Percentiles rank a stretch among this genome's conserved stretches.
Evolutionary conservation across 768 basidiomycete species (phyloP).

Genomic region (Stropharia rugosoannulata): DNA sequence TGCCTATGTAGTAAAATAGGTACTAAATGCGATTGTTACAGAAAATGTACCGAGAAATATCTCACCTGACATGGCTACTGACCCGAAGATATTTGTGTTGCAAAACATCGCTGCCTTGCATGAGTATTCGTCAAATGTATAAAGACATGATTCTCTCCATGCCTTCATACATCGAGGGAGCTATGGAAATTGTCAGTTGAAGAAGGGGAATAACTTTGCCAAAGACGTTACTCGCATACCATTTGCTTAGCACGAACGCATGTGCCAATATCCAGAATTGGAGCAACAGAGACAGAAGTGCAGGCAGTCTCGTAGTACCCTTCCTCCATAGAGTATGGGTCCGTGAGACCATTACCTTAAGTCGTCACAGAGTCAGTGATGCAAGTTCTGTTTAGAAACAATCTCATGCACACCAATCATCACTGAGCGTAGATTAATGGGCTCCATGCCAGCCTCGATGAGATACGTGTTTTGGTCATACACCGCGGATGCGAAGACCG

Average conservation of each 20-base stretch:
- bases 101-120: too few species aligned
- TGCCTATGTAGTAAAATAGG: conserved; percentile 20
- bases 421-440: conserved; percentile 69
- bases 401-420: conserved; percentile 54
- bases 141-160: too few species aligned
- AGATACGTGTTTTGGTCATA: conserved; percentile 68
- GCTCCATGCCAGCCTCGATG: conserved; percentile 47
- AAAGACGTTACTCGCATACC: conserved; percentile 34
- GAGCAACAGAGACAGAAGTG: conserved; percentile 45
- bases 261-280: conserved; percentile 44
- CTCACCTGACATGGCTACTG: conserved; percentile 2
- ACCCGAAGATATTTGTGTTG: too few species aligned
- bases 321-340: conserved; percentile 43
- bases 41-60: too few species aligned
- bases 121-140: too few species aligned
- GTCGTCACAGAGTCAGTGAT: background rate
- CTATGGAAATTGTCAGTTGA: too few species aligned
- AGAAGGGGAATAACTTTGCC: too few species aligned
- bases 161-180: conserved; percentile 25
- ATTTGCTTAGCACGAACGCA: conserved; percentile 61
- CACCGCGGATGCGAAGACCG: conserved; percentile 77
- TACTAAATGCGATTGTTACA: background rate
- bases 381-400: background rate
- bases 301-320: conserved; percentile 54
- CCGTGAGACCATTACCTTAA: conserved; percentile 63